Percentiles rank a stretch among this genome's conserved stretches.
phyloP scores from a whole-genome alignment of 2,329 filamentous ascomycete genomes.

The Aspergillus versicolor region DNA sequence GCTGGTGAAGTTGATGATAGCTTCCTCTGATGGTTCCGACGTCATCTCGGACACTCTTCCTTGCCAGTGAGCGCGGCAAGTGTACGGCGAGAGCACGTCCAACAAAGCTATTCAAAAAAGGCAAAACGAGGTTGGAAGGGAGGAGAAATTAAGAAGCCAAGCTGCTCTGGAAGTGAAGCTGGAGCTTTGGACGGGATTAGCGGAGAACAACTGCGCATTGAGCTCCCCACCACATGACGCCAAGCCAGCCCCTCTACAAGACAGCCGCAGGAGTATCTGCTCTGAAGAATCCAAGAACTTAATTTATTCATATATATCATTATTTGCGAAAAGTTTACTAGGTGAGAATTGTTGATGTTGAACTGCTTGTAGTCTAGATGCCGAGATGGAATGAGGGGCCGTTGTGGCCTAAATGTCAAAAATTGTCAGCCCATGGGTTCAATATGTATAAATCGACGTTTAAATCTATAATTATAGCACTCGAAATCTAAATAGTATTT shows the following conservation, averaged over 20 bases:
- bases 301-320: no score
- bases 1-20: slow-evolving; percentile 41
- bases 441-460: no score
- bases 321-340: no score
- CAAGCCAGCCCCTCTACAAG: slow-evolving; percentile 13
- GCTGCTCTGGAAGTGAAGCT: not conserved
- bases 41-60: slow-evolving; percentile 27
- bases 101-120: not conserved
- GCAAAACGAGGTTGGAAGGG: not conserved
- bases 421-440: no score
- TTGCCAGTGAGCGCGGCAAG: not conserved
- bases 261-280: no score
- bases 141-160: not conserved
- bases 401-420: no score
- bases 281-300: no score
- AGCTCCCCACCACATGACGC: slow-evolving; percentile 24
- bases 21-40: slow-evolving; percentile 41
- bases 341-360: no score
- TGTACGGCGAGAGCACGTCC: not conserved
- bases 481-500: no score
- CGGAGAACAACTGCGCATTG: not conserved
- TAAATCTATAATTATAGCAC: no score
- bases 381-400: no score
- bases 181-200: not conserved
- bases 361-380: no score